Base-by-base conservation (phyloP, 2,329 filamentous ascomycete species). In the Penicillium sp. region DNA sequence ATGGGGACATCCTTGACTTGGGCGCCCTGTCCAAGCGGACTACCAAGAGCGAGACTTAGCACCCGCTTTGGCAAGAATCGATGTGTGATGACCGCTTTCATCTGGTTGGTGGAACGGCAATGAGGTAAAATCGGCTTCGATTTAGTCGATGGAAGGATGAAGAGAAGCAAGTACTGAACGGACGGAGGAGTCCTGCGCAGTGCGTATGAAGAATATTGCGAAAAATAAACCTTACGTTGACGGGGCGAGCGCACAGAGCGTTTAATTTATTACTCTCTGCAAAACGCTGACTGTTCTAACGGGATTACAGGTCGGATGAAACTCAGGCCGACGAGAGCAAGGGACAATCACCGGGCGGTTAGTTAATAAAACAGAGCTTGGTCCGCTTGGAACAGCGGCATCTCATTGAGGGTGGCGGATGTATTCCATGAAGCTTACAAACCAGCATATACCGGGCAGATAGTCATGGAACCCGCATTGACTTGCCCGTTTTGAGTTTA, bases 81-180 rank as follows among this genome's bases (percentile, higher is more conserved):
- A 31, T 49, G 47, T 49, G 47, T 49, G 47, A 49, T 49, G 47
- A 49, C 47, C 47, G 51, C 51, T 34, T 54, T 54, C 51, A 54
- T 54, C 47, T 49, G 47, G 20, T 20, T 20, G 20, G 20, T 20
- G 20, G 20, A 20, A 20, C 20, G 20, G 20, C 20, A 20, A 20
- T 20, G 20, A 2, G 20, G 20, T 20, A 20, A 20, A 20, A 20
- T 20, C 20, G 20, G 20, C 20, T 20, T 20, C 20, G 20, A 20
- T 20, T 20, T 20, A 20, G 20, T 20, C 20, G 20, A 20, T 20
- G 20, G 20, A 20, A 20, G 20, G 20, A 20, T 20, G 20, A 20
- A 20, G 20, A 25, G 25, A 25, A 25, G 25, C 4, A 25, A 25
- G 45, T 48, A 48, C 45, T 48, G 25, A 34, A 48, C 25, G 31